Evolutionary conservation across 1,139 yeast species (phyloP), one percentile per base, ranked within the genome.

Genomic region (Suhomyces bokatorum): DNA sequence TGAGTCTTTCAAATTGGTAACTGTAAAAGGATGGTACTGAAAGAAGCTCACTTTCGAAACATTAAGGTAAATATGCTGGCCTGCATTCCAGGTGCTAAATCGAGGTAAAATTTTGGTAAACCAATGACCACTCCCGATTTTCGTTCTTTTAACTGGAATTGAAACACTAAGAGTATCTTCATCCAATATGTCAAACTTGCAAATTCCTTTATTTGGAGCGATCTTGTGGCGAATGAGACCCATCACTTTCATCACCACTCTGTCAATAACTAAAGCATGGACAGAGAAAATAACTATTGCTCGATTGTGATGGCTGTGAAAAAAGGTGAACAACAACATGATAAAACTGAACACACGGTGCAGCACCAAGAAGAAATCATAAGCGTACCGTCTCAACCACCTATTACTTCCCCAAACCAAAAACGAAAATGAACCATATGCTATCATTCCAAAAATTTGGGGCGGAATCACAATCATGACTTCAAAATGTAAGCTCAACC

Each of bases 21-120:
- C 71, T 5, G 79, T 73, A 53, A 77, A 77, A 1, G 81, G 81
- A 50, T 77, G 81, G 48, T 64, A 66, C 49, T 75, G 80, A 37
- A 73, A 55, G 9, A 55, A 49, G 16, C 64, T 63, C 12, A 75
- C 67, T 47, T 66, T 67, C 2, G 66, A 58, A 4, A 76, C 77
- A 40, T 66, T 70, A 22, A 77, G 58, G 39, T 62, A 67, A 4
- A 74, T 63, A 53, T 76, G 78, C 53, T 73, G 79, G 1, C 81
- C 81, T 0, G 80, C 68, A 43, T 66, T 66, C 81, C 81, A 77
- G 14, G 64, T 62, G 26, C 75, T 67, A 29, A 66, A 55, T 22
- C 63, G 61, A 13, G 79, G 79, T 36, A 73, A 53, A 39, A 68
- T 53, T 11, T 44, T 45, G 42, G 54, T 53, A 51, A 59, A 69